These are phyloP conservation scores for Cordyceps militaris DNA, from an alignment of 2,329 filamentous ascomycete genomes.

Conservation along the genomic window DNA sequence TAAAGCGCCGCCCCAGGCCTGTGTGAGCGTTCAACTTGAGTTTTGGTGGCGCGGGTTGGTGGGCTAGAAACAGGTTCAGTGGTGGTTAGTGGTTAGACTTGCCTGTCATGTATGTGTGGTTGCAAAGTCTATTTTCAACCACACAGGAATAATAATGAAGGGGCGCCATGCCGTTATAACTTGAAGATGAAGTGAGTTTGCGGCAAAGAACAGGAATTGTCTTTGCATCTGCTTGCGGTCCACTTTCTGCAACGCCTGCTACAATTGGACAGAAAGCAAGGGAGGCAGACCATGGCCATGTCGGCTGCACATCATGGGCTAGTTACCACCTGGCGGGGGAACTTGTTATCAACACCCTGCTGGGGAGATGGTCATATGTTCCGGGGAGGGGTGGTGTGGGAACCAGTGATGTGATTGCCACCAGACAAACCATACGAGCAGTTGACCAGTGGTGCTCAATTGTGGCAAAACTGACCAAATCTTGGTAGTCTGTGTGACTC, in stretches of 20 bases:
- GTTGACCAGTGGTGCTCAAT: not conserved
- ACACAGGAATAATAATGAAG: no score
- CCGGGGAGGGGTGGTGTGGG: not conserved
- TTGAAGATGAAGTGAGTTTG: not conserved
- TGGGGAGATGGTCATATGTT: slow-evolving; percentile 3
- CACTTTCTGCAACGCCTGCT: not conserved
- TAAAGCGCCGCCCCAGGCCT: not conserved
- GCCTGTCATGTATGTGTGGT: not conserved
- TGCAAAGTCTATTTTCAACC: not conserved
- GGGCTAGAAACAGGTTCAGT: not conserved
- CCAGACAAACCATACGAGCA: not conserved
- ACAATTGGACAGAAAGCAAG: not conserved
- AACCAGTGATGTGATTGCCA: not conserved
- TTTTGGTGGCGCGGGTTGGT: not conserved
- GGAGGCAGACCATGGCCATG: not conserved
- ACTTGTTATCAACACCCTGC: not conserved
- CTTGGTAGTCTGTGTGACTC: not conserved
- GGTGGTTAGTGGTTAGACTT: not conserved
- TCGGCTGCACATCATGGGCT: not conserved
- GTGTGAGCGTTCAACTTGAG: not conserved
- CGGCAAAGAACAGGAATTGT: not conserved
- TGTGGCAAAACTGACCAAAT: not conserved
- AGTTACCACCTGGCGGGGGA: not conserved
- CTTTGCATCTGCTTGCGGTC: not conserved
- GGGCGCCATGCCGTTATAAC: not conserved